Base-by-base conservation (phyloP, 345 rosid species). In the Lepidium aucheri region DNA sequence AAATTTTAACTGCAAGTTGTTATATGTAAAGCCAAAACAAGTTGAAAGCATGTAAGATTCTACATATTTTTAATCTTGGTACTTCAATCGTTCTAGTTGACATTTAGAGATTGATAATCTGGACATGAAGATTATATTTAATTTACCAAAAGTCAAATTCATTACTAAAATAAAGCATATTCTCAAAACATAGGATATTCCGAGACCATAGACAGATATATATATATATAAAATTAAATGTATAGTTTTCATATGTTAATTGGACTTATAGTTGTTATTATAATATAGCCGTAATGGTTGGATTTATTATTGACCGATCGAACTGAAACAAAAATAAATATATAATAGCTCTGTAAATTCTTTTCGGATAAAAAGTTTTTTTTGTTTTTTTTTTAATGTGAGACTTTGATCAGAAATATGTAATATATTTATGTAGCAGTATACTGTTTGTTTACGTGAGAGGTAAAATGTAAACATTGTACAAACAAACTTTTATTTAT, bases 121-220 rank as follows among this genome's bases (percentile, higher is more conserved):
- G 70, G 70, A 71, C 52, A 72, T 22, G 53, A 64, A 30, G 60
- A 65, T 57, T 57, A 65, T 4, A 9, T 57, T 56, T 50, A 16
- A 54, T 44, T 45, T 63, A 5, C 12, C 46, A 65, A 56, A 54
- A 72, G 76, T 64, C 70, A 64, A 64, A 49, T 40, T 7, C 13
- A 55, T 9, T 71, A 64, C 54, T 44, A 38, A 44, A 63, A 30
- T 34, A 36, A 30, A 47, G 65, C 76, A 72, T 63, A 72, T 72
- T 56, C 75, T 8, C 9, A 12, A 28, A 54, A 36, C 69, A 35
- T 42, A 26, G 63, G 49, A 72, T 72, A 63, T 64, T 65, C 76
- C 20, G 12, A 63, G 64, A 63, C 28, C 52, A 55, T 39, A 15
- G 1, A 64, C 52, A 38, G 34, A 20, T 20, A 14, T 35, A 44